Evolutionary conservation across 805 yeast species (phyloP), one percentile per base, ranked within the genome.

Genomic region (Yarrowia porcina): DNA sequence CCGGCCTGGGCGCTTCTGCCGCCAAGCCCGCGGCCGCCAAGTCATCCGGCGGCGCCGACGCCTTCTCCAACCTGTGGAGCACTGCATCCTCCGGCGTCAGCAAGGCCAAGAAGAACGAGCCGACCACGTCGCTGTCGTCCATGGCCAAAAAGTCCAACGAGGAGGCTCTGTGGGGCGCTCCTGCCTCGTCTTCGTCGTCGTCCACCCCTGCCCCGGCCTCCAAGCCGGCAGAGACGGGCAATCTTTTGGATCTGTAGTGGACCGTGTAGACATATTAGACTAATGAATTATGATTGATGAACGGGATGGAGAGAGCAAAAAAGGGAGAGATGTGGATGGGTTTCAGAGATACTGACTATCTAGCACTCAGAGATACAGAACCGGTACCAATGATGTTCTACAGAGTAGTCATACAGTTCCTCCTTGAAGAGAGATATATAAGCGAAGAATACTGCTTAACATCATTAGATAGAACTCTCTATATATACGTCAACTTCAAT

Each of bases 31-130:
- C 65, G 4, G 64, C 70, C 1, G 65, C 69, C 36, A 65, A 68
- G 63, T 12, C 38, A 2, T 30, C 62, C 21, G 67, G 65, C 61
- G 49, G 33, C 9, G 33, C 32, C 5, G 80, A 77, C 64, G 75
- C 74, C 4, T 77, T 77, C 66, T 77, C 77, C 33, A 74, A 76
- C 33, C 66, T 77, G 52, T 77, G 80, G 80, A 57, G 71, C 32
- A 50, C 71, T 17, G 73, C 75, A 8, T 63, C 71, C 25, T 63
- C 70, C 20, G 59, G 59, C 23, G 44, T 52, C 11, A 17, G 9
- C 59, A 52, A 52, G 59, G 59, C 44, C 59, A 52, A 52, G 59
- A 68, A 67, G 54, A 64, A 67, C 33, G 65, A 66, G 32, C 52
- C 52, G 27, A 60, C 68, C 4, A 15, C 52, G 12, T 57, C 62